These are phyloP conservation scores for Exophiala lecanii-corni DNA, from an alignment of 2,329 filamentous ascomycete genomes.

Conservation along the genomic window DNA sequence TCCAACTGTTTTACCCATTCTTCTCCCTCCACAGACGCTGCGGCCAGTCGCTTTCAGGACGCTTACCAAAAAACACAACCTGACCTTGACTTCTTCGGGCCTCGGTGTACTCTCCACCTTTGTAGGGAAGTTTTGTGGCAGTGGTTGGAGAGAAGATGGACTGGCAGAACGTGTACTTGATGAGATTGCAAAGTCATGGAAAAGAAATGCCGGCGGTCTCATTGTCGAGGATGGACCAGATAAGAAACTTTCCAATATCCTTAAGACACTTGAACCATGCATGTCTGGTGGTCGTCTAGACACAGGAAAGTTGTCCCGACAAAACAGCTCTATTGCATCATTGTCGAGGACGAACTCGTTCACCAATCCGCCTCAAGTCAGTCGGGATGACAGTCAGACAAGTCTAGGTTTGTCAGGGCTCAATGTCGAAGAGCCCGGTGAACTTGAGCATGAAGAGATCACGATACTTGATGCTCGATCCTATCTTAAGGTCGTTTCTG, in stretches of 20 bases:
- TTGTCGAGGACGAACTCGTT: conserved; percentile 58
- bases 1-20: conserved; percentile 72
- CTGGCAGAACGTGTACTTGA: conserved; percentile 88
- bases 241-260: conserved; percentile 68
- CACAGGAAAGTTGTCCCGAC: conserved; percentile 46
- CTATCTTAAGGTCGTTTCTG: conserved; percentile 79
- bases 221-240: conserved; percentile 80
- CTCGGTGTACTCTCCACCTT: conserved; percentile 81
- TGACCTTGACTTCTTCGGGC: conserved; percentile 84
- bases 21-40: conserved; percentile 80
- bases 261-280: conserved; percentile 77
- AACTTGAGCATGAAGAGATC: conserved; percentile 57
- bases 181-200: conserved; percentile 88
- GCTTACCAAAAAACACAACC: conserved; percentile 94
- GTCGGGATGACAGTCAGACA: conserved; percentile 58
- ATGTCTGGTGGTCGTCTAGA: conserved; percentile 71
- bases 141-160: conserved; percentile 93
- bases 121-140: conserved; percentile 88
- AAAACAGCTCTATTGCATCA: conserved; percentile 37
- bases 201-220: conserved; percentile 78
- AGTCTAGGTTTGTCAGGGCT: conserved; percentile 57
- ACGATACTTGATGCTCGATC: conserved; percentile 63
- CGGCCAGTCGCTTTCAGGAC: conserved; percentile 89
- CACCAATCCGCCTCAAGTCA: conserved; percentile 31
- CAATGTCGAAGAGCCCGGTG: conserved; percentile 44